Evolutionary conservation across 352 stramenopile genomes (phyloP), one percentile per base, ranked within the genome.

Genomic region (Pythium myriotylum): DNA sequence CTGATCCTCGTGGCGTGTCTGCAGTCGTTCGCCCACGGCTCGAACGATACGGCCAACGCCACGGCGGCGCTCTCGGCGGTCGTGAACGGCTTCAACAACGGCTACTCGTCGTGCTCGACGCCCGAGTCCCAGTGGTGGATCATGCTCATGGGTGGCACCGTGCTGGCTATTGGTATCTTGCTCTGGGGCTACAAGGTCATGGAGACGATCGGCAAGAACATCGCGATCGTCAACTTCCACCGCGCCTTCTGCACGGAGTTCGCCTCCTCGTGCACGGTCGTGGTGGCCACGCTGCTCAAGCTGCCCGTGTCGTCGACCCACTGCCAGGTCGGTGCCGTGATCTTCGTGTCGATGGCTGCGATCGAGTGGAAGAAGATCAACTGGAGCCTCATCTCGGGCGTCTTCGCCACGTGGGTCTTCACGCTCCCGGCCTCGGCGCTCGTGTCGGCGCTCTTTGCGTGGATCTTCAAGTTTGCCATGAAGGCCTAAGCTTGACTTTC

Each of bases 41-140:
- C 85, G 23, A 94, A 94, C 62, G 86, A 96, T 62, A 81, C 89
- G 1, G 81, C 84, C 19, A 96, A 95, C 63, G 62, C 79, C 2
- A 92, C 92, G 33, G 85, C 68, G 4, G 83, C 88, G 0, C 64
- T 94, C 20, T 67, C 67, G 23, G 82, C 74, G 9, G 74, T 91
- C 2, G 70, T 81, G 53, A 69, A 78, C n/a, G 80, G 89, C 9
- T 94, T 89, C 65, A 65, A 74, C 12, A 62, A 72, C 12, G 80
- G 76, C 19, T 49, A 64, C 8, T 41, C 60, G 6, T 37, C 54
- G 14, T 74, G 72, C 42, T 37, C 35, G 3, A 67, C 40, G 43
- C 41, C 48, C 0, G 57, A 71, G 52, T 63, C 49, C 3, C 61
- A 56, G 17, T 84, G 83, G 65, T 96, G 85, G 84, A 76, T 90